These are phyloP conservation scores for Neckera pumila DNA, from an alignment of 225 moss, liverwort and hornwort species.

Conservation along the genomic window DNA sequence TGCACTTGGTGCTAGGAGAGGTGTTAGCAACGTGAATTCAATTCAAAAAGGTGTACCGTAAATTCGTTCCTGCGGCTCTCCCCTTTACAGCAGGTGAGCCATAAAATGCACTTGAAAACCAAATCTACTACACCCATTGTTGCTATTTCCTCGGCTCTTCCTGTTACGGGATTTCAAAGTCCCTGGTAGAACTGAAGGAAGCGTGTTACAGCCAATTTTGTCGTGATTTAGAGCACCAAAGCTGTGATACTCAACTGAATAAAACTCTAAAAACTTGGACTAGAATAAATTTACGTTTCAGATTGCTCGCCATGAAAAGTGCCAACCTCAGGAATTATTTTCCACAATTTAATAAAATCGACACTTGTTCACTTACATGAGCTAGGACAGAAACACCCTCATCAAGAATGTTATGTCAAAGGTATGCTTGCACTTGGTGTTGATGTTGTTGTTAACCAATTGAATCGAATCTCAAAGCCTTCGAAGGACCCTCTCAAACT, in stretches of 20 bases:
- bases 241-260: not conserved
- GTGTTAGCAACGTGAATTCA: not conserved
- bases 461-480: not conserved
- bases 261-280: not conserved
- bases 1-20: not conserved
- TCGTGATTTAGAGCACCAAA: not conserved
- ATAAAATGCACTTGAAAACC: not conserved
- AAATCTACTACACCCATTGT: not conserved
- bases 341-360: not conserved
- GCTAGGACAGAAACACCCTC: not conserved
- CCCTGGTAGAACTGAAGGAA: not conserved
- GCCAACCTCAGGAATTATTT: no score
- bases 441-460: not conserved
- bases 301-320: not conserved
- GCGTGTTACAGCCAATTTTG: not conserved
- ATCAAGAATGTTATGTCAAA: not conserved
- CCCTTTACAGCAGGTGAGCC: not conserved
- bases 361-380: not conserved
- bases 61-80: not conserved
- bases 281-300: not conserved
- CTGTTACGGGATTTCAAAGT: not conserved
- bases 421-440: not conserved
- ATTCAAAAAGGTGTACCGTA: not conserved
- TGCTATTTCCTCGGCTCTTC: not conserved
- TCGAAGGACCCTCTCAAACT: not conserved